Percentiles rank a stretch among this genome's conserved stretches.
These are phyloP conservation scores for Mariannaea elegans DNA, from an alignment of 2,329 filamentous ascomycete species.

Conservation along the genomic window DNA sequence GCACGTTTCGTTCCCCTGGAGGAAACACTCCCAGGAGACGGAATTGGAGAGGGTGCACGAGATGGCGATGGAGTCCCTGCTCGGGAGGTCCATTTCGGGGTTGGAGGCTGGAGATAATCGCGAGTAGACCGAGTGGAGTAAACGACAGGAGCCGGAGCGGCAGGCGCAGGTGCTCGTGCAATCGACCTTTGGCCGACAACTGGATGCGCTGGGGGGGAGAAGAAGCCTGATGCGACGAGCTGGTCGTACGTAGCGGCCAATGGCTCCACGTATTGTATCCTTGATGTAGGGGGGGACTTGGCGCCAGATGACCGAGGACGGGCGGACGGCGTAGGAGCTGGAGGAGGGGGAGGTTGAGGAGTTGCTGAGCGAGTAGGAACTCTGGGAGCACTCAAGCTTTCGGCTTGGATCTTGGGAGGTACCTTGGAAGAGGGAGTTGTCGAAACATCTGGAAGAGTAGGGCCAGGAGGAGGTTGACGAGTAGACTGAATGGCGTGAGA, in stretches of 20 bases:
- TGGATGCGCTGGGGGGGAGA: conserved; percentile 33
- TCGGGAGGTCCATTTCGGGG: conserved; percentile 41
- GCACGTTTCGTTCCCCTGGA: conserved; percentile 62
- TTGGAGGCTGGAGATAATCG: conserved; percentile 29
- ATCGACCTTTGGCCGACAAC: conserved; percentile 27
- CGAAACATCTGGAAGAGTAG: neutral
- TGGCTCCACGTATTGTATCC: conserved; percentile 24
- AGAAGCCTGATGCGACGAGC: conserved; percentile 39
- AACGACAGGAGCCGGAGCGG: conserved; percentile 32
- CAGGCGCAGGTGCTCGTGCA: conserved; percentile 26
- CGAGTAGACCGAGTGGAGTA: conserved; percentile 25
- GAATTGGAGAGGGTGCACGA: conserved; percentile 35
- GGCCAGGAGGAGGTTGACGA: conserved; percentile 50
- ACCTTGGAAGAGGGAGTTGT: neutral
- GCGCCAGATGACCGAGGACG: conserved; percentile 24
- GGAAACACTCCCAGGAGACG: conserved; percentile 46
- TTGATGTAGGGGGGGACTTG: conserved; percentile 19
- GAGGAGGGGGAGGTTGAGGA: conserved; percentile 23
- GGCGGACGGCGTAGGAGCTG: conserved; percentile 21
- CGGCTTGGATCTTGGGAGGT: conserved; percentile 15
- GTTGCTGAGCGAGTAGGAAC: conserved; percentile 26
- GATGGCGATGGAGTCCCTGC: conserved; percentile 33
- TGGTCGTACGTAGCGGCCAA: conserved; percentile 37
- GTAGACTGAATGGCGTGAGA: conserved; percentile 67
- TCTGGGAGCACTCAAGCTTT: neutral